Conservation (phyloP, 1,284 basidiomycete species). For the Sporisorium reilianum region DNA sequence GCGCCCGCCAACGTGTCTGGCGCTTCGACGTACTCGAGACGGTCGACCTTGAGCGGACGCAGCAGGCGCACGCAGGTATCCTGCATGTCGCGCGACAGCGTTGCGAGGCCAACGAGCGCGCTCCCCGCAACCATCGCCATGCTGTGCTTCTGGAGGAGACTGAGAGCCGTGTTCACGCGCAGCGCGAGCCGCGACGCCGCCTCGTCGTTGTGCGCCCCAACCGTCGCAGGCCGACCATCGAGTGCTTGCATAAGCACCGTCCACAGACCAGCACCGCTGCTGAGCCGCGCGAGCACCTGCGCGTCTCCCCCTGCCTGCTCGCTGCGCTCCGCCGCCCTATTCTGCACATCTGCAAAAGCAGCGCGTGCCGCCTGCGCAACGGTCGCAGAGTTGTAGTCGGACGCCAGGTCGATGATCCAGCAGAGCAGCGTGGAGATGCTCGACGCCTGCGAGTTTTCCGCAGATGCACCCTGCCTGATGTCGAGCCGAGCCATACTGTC, state of each 20-base stretch:
- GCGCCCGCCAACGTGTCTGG: not conserved
- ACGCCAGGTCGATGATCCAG: constrained; percentile 43
- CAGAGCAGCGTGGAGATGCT: constrained; percentile 23
- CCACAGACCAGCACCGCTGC: constrained; percentile 14
- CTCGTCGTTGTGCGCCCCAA: constrained; percentile 22
- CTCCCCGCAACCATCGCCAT: not conserved
- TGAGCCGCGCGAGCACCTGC: not conserved
- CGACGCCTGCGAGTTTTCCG: constrained; percentile 2
- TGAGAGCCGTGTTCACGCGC: constrained; percentile 18
- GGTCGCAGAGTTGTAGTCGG: constrained; percentile 10
- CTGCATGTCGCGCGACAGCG: constrained; percentile 20
- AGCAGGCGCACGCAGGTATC: constrained; percentile 1
- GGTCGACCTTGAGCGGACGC: constrained; percentile 16
- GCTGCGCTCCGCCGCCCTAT: not conserved
- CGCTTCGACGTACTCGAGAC: constrained; percentile 18
- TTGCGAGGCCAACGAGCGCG: constrained; percentile 1
- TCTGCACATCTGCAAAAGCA: constrained; percentile 11
- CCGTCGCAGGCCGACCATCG: constrained; percentile 14
- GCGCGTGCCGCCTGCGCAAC: constrained; percentile 3
- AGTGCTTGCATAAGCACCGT: constrained; percentile 18
- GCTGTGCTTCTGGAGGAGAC: constrained; percentile 3
- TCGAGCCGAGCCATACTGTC: constrained; percentile 15
- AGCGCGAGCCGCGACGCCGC: constrained; percentile 24
- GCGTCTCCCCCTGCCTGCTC: not conserved
- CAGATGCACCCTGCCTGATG: not conserved